Conservation (phyloP, 345 rosid species). For the Eucalyptus pauciflora region DNA sequence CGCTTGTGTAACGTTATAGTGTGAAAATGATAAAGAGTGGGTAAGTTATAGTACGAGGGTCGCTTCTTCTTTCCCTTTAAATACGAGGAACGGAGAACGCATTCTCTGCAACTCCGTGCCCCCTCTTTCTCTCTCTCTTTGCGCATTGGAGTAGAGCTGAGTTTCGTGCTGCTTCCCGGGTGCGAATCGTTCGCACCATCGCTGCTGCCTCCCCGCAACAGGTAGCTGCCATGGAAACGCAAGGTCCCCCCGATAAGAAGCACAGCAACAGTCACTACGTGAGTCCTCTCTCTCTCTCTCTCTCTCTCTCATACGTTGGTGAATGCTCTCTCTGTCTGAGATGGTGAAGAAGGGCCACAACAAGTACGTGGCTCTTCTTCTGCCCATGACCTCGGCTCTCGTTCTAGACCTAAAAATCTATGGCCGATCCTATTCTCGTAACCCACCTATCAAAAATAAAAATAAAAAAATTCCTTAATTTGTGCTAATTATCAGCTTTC, state of each 20-base stretch:
- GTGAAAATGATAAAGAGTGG: too few species aligned
- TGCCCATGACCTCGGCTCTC: not conserved
- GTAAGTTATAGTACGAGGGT: too few species aligned
- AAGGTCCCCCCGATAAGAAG: not conserved
- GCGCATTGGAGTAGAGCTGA: not conserved
- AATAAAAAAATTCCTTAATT: too few species aligned
- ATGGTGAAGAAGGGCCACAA: not conserved
- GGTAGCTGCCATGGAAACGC: not conserved
- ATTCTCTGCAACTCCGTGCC: too few species aligned
- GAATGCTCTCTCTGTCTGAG: not conserved
- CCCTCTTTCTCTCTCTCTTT: not conserved
- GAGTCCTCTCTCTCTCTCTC: not conserved
- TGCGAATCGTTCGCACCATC: not conserved
- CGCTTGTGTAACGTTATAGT: too few species aligned
- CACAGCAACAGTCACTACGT: not conserved
- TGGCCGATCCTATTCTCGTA: too few species aligned
- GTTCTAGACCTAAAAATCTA: too few species aligned
- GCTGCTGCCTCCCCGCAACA: not conserved
- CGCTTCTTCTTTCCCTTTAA: too few species aligned
- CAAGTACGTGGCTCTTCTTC: not conserved
- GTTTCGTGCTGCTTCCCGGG: not conserved
- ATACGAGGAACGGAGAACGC: too few species aligned
- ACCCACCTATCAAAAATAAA: too few species aligned
- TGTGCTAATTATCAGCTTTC: too few species aligned
- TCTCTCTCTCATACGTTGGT: not conserved